Evolutionary conservation across 495 filamentous ascomycete species (phyloP), one percentile per base, ranked within the genome.

Genomic region (Pseudotulostoma volvatum): DNA sequence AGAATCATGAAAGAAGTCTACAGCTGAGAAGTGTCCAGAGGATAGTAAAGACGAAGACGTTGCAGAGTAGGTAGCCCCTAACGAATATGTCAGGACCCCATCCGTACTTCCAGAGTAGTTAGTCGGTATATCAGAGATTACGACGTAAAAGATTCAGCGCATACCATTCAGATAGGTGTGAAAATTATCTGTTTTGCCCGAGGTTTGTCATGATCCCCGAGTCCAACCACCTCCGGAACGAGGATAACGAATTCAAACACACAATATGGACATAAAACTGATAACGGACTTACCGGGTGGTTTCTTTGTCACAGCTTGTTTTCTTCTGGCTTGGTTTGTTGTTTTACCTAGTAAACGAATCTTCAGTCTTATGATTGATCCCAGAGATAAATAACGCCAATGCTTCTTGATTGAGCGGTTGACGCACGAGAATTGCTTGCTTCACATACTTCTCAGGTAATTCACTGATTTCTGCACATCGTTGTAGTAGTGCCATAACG

Each of bases 401-500:
- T n/a, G n/a, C n/a, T n/a, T n/a, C n/a, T n/a, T n/a, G n/a, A n/a
- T n/a, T n/a, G n/a, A n/a, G n/a, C n/a, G n/a, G n/a, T n/a, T n/a
- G n/a, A n/a, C n/a, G n/a, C n/a, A n/a, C n/a, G n/a, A n/a, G n/a
- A n/a, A n/a, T n/a, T n/a, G n/a, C n/a, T n/a, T n/a, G n/a, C n/a
- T n/a, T n/a, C n/a, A n/a, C n/a, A 60, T 76, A 74, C 77, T 73
- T 33, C 74, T 63, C 28, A 97, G 57, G 50, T 88, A 93, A 40
- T 71, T 64, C 14, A 86, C 77, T 0, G 83, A 71, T 52, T 95
- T 93, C 18, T 74, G 73, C 18, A 93, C 66, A 53, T 97, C 88
- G 51, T 83, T 95, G 56, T 87, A 97, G 55, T 94, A 95, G 55
- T 96, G 74, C 84, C 85, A 97, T 20, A 97, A 55, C 0, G 85